phyloP scores from a whole-genome alignment of 1,139 yeast genomes.

The Hemisphaericaspora subhashii region DNA sequence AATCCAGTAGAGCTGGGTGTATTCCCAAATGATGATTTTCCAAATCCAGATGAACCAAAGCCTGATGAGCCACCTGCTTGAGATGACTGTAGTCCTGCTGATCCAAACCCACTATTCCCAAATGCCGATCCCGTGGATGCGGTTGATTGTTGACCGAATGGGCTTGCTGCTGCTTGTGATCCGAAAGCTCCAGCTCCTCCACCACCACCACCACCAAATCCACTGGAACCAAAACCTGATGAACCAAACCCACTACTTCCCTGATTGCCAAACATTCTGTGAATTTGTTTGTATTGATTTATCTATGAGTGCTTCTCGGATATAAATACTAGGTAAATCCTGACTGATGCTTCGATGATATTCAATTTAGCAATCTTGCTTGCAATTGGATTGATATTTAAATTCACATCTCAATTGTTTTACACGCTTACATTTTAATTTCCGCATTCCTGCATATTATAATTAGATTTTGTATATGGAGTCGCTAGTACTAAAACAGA shows the following conservation, averaged over 20 bases:
- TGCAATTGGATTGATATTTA: no score
- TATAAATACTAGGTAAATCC: slow-evolving; percentile 26
- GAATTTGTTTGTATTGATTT: slow-evolving; percentile 28
- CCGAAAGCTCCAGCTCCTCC: slow-evolving; percentile 17
- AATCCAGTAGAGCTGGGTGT: slow-evolving; percentile 12
- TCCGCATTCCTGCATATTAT: slow-evolving; percentile 39
- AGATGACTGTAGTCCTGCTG: slow-evolving; percentile 5
- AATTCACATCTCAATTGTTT: no score
- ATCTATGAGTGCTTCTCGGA: slow-evolving; percentile 41
- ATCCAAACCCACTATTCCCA: slow-evolving; percentile 16
- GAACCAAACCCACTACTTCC: slow-evolving; percentile 12
- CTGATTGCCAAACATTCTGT: slow-evolving; percentile 14
- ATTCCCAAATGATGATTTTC: slow-evolving; percentile 7
- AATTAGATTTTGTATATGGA: no score
- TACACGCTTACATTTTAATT: no score
- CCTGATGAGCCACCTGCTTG: slow-evolving; percentile 1
- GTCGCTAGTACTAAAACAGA: no score
- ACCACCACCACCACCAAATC: slow-evolving; percentile 16
- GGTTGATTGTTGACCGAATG: slow-evolving; percentile 10
- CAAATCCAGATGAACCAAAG: slow-evolving; percentile 13
- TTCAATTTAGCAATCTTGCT: no score
- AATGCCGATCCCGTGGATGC: slow-evolving; percentile 12
- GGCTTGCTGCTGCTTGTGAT: slow-evolving; percentile 8
- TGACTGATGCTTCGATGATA: no score
- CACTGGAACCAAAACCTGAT: slow-evolving; percentile 21